Percentiles rank a stretch among this genome's conserved stretches.
Evolutionary conservation across 352 stramenopile species (phyloP).

Genomic region (Aphanomyces cochlioides): DNA sequence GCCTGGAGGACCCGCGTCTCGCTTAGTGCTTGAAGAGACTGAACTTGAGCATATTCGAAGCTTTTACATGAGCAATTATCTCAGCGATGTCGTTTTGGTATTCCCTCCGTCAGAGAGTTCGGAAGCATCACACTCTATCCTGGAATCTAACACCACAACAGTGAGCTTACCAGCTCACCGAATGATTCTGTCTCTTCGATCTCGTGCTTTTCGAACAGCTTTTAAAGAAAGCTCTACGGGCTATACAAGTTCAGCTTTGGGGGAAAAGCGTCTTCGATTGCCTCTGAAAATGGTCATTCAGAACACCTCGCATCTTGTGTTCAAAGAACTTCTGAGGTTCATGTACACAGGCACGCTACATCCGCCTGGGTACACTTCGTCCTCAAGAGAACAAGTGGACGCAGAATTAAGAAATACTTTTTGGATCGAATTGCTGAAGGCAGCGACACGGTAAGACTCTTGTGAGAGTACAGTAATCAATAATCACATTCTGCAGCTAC

Average conservation of each 20-base stretch:
- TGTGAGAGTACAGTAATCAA: no score
- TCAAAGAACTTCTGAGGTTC: conserved; percentile 62
- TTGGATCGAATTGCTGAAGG: conserved; percentile 26
- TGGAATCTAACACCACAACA: conserved; percentile 33
- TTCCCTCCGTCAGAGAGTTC: conserved; percentile 43
- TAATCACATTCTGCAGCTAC: conserved; percentile 2
- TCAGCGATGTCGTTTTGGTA: conserved; percentile 78
- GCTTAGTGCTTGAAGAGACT: background rate
- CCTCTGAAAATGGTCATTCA: conserved; percentile 78
- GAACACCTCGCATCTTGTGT: conserved; percentile 71
- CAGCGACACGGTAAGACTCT: conserved; percentile 6
- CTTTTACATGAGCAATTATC: conserved; percentile 64
- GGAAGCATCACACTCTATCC: background rate
- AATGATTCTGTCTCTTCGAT: conserved; percentile 66
- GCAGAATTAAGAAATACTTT: background rate
- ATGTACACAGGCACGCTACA: conserved; percentile 68
- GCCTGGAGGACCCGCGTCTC: no score
- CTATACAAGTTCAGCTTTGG: conserved; percentile 57
- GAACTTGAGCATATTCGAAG: conserved; percentile 26
- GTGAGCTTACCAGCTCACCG: conserved; percentile 70
- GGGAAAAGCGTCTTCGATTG: conserved; percentile 59
- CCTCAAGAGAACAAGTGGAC: no score
- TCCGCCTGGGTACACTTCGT: background rate
- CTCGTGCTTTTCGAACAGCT: conserved; percentile 62
- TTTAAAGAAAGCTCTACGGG: conserved; percentile 41